Percentiles rank a stretch among this genome's conserved stretches.
These are phyloP conservation scores for Colletotrichum liriopes DNA, from an alignment of 2,329 filamentous ascomycete species.

Conservation along the genomic window DNA sequence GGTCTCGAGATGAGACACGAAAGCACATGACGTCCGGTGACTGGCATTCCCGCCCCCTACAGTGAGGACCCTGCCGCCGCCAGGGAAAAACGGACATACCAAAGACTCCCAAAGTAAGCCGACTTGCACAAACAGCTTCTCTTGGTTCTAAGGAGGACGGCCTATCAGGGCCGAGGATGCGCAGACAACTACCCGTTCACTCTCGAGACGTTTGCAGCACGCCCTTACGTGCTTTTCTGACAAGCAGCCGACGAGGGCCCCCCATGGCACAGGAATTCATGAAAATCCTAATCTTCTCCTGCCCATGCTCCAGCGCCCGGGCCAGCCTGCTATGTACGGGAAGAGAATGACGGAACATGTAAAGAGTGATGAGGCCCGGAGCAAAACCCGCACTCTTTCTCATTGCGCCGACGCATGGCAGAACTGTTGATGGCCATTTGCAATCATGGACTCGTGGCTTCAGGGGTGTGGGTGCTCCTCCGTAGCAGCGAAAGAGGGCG, in stretches of 20 bases:
- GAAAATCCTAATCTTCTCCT: conserved; percentile 27
- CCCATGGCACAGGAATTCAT: conserved; percentile 28
- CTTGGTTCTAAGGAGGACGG: not conserved
- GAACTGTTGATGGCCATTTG: not conserved
- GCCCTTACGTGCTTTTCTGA: conserved; percentile 22
- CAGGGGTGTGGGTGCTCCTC: conserved; percentile 24
- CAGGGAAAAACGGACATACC: conserved; percentile 13
- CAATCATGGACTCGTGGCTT: conserved; percentile 1
- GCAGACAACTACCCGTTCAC: conserved; percentile 3
- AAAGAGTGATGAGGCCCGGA: conserved; percentile 19
- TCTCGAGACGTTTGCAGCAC: conserved; percentile 9
- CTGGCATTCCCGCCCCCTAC: conserved; percentile 11
- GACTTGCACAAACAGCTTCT: conserved; percentile 9
- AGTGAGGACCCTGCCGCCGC: conserved; percentile 13
- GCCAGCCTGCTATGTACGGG: not conserved
- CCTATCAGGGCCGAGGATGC: not conserved
- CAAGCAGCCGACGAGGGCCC: conserved; percentile 11
- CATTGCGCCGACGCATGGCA: not conserved
- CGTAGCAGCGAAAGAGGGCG: conserved; percentile 33
- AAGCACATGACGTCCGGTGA: conserved; percentile 27
- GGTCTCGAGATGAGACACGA: conserved; percentile 35
- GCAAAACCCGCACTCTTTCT: conserved; percentile 16
- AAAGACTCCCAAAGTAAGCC: conserved; percentile 4
- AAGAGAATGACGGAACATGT: conserved; percentile 6
- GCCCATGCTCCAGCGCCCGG: conserved; percentile 18